Base-by-base conservation (phyloP, 768 basidiomycete genomes). In the Thelephora ganbajun region DNA sequence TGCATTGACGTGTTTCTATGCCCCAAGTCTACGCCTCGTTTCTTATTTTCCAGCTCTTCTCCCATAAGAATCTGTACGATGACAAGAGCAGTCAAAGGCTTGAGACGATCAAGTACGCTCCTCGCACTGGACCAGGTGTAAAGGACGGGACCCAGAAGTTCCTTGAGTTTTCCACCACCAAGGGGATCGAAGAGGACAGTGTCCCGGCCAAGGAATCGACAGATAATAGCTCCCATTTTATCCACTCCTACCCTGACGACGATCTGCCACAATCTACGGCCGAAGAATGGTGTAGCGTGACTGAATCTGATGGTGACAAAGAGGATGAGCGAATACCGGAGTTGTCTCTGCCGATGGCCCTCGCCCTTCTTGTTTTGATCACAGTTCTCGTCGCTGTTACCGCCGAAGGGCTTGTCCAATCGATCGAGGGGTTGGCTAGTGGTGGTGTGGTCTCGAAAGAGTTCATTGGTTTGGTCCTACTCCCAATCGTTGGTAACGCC, bases 401-500 rank as follows among this genome's bases (percentile, higher is more conserved):
- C 0, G 77, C 77, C 12, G 77, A 71, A 54, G 68, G 60, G 65
- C 72, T 97, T 4, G 88, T 97, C 3, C 77, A 74, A 55, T 87
- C 87, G 3, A 93, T 96, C 53, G 66, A 74, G 51, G 87, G 87
- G 11, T 58, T 97, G 35, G 83, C 85, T 0, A 56, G 54, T 0
- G 56, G 56, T 0, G 77, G 79, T 19, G 13, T 19, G 6, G 81
- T 98, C 47, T 75, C 68, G 50, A 74, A 77, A 51, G 86, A 85
- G 60, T 98, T 91, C 58, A 81, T 96, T 50, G 92, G 87, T 11
- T 63, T 96, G 36, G 83, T 84, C 54, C 68, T 98, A 11, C 72
- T 98, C 6, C 94, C 94, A 5, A 90, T 96, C 34, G 91, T 92
- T 12, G 88, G 88, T 16, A 91, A 90, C 58, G 84, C 88, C 5